Evolutionary conservation across 768 basidiomycete genomes (phyloP), one percentile per base, ranked within the genome.

Genomic region (Dentipellis fragilis): DNA sequence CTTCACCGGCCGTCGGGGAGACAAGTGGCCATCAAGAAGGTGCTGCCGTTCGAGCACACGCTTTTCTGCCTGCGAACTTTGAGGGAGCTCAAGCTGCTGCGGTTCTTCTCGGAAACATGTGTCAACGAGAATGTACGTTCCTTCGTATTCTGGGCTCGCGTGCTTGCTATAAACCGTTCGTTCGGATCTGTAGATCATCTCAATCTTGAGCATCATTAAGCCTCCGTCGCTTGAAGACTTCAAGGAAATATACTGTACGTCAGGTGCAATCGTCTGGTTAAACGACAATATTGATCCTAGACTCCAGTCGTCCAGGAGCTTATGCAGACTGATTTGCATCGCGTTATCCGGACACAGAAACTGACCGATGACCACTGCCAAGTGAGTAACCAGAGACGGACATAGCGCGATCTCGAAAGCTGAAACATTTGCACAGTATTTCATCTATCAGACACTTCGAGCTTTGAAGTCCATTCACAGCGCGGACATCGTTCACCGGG

Each of bases 11-110:
- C 89, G 5, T 81, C 84, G 8, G 82, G 85, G 35, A 82, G 83
- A 57, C 82, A 90, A 67, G 92, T 97, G 14, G 94, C 93, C 45
- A 94, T 95, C 73, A 97, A 95, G 80, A 93, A 91, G 72, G 87
- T 96, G 64, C 82, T 89, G 42, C 93, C 93, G 9, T 95, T 96
- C 69, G 93, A 95, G 65, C 93, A 95, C 67, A 86, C 89, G 35
- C 77, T 95, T 69, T 95, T 93, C 73, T 91, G 88, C 63, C 73
- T 95, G 66, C 79, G 87, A 57, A 97, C 93, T 2, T 74, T 96
- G 52, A 80, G 93, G 58, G 94, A 96, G 72, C 78, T 96, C 68
- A 95, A 96, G 72, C 75, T 96, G 17, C 78, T 89, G 67, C 87
- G 85, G 67, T 89, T 89, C 74, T 87, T 89, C 71, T 86, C 85